Conservation (phyloP, 306 rosid genomes). For the Astragalus membranaceus region DNA sequence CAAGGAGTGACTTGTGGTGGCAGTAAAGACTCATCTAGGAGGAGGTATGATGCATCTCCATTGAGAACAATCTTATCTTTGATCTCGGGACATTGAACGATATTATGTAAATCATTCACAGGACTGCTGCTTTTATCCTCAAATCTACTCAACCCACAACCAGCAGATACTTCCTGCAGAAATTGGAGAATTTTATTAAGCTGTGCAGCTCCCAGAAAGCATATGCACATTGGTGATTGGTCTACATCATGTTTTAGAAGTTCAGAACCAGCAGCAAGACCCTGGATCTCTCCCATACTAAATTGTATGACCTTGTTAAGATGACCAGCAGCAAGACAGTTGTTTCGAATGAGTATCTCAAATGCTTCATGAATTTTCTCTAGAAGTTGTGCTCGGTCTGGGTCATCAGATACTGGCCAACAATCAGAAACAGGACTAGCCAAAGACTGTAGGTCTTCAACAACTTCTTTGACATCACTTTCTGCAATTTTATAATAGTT, state of each 20-base stretch:
- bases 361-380: constrained; percentile 68
- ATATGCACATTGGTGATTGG: constrained; percentile 77
- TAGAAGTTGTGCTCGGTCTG: constrained; percentile 72
- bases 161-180: constrained; percentile 75
- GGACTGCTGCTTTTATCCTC: constrained; percentile 51
- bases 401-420: constrained; percentile 82
- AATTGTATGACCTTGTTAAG: constrained; percentile 76
- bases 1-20: constrained; percentile 34
- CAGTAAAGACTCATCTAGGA: constrained; percentile 65
- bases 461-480: constrained; percentile 34
- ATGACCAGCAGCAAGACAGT: constrained; percentile 79
- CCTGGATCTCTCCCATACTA: constrained; percentile 72
- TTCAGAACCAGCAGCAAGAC: constrained; percentile 63
- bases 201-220: constrained; percentile 78
- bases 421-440: constrained; percentile 37
- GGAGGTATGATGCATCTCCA: constrained; percentile 70
- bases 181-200: constrained; percentile 78
- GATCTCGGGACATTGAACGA: constrained; percentile 43
- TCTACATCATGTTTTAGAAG: constrained; percentile 68
- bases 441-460: constrained; percentile 30
- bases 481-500: constrained; percentile 31
- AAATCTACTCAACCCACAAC: constrained; percentile 75
- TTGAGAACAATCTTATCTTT: constrained; percentile 72
- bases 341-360: constrained; percentile 70
- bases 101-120: constrained; percentile 36